phyloP scores from a whole-genome alignment of 208 protist species.

The Crithidia sp. region DNA sequence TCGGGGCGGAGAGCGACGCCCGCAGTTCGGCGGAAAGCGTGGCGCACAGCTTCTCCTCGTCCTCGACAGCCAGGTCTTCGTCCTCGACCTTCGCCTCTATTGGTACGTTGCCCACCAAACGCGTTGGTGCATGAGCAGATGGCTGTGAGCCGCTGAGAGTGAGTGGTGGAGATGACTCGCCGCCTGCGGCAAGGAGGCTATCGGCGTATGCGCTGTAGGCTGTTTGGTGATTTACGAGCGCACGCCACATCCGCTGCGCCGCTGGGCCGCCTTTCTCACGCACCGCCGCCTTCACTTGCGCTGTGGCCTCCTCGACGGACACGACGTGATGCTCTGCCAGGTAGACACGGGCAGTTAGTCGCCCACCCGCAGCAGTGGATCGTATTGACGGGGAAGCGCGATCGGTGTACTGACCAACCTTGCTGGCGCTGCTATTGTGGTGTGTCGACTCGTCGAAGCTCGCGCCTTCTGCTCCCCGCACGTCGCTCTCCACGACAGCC shows the following conservation, averaged over 20 bases:
- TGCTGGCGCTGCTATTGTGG: not conserved
- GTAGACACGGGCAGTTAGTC: conserved; percentile 39
- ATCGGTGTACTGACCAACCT: no score
- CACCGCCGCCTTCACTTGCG: conserved; percentile 21
- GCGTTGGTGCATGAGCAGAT: not conserved
- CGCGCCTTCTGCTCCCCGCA: not conserved
- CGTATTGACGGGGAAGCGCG: no score
- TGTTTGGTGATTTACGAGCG: conserved; percentile 38
- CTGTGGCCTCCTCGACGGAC: conserved; percentile 42
- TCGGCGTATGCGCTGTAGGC: conserved; percentile 44
- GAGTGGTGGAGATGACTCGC: no score
- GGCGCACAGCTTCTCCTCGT: conserved; percentile 9
- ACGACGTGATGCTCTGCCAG: conserved; percentile 32
- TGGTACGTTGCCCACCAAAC: not conserved
- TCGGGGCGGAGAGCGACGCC: conserved; percentile 55
- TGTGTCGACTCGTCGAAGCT: not conserved
- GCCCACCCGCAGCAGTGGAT: not conserved
- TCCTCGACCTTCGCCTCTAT: not conserved
- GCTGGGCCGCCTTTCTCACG: conserved; percentile 15
- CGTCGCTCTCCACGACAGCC: conserved; percentile 16
- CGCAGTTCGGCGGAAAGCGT: conserved; percentile 72
- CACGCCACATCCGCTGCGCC: conserved; percentile 33
- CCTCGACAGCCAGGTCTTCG: not conserved
- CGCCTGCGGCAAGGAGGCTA: not conserved
- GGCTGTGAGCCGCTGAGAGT: not conserved